phyloP scores from a whole-genome alignment of 78 protist species.

The Parvularia atlantis region DNA sequence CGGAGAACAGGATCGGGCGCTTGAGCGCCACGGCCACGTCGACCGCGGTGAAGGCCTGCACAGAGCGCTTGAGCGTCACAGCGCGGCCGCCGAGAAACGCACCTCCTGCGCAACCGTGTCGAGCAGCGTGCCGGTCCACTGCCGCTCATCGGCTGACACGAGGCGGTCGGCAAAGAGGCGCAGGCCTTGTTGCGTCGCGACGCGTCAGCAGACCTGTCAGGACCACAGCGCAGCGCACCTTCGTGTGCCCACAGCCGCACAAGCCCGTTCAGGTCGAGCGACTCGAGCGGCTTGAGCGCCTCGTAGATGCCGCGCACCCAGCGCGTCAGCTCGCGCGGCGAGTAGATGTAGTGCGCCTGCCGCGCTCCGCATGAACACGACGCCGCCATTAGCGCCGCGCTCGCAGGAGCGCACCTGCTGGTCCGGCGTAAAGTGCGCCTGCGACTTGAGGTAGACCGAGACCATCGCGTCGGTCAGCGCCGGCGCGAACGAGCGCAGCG shows the following conservation, averaged over 20 bases:
- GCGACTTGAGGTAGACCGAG: constrained; percentile 66
- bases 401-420: constrained; percentile 77
- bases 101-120: constrained; percentile 31
- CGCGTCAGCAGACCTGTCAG: too few species aligned
- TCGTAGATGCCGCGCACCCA: constrained; percentile 82
- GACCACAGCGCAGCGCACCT: too few species aligned
- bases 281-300: constrained; percentile 16
- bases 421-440: constrained; percentile 79
- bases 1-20: constrained; percentile 85
- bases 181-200: too few species aligned
- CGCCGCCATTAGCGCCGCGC: too few species aligned
- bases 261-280: constrained; percentile 43
- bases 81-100: background rate
- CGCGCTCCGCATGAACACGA: too few species aligned
- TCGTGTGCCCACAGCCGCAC: constrained; percentile 92
- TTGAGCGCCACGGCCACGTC: constrained; percentile 23
- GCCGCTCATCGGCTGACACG: constrained; percentile 61
- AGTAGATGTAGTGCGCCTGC: constrained; percentile 92
- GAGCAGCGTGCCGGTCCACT: constrained; percentile 70
- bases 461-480: constrained; percentile 90
- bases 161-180: constrained; percentile 95
- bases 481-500: constrained; percentile 55
- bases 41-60: too few species aligned
- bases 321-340: constrained; percentile 94
- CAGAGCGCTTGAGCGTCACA: background rate